Evolutionary conservation across 2,329 filamentous ascomycete genomes (phyloP).

Genomic region (Fusarium succisae): DNA sequence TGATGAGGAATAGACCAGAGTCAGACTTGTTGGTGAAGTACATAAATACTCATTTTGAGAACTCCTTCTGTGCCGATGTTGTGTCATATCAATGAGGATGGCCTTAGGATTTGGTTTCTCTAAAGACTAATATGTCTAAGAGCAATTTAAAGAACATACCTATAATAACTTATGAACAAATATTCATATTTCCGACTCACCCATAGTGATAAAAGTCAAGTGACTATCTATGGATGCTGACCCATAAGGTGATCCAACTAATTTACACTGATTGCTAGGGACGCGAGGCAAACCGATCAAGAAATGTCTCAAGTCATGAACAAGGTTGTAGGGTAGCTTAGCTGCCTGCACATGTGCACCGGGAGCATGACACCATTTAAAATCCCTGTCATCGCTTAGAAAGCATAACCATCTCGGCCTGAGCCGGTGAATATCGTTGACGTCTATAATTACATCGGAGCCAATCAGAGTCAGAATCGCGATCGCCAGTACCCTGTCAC

Average conservation of each 20-base stretch:
- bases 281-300: neutral
- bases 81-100: neutral
- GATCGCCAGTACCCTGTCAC: neutral
- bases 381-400: conserved; percentile 23
- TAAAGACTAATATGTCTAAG: neutral
- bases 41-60: too few species aligned
- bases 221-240: too few species aligned
- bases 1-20: neutral
- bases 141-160: neutral
- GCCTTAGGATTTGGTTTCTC: neutral
- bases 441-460: conserved; percentile 18
- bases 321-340: neutral
- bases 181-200: neutral
- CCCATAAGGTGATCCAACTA: too few species aligned
- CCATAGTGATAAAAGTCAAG: too few species aligned
- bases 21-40: neutral
- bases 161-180: neutral
- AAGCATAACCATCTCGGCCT: conserved; percentile 13
- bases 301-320: neutral
- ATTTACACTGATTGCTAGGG: neutral
- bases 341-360: neutral
- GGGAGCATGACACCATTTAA: conserved; percentile 34
- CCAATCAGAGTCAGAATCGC: conserved; percentile 14
- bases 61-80: neutral
- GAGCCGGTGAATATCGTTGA: conserved; percentile 32